Base-by-base conservation (phyloP, 2,329 filamentous ascomycete species). In the Epichloe coenophiala region DNA sequence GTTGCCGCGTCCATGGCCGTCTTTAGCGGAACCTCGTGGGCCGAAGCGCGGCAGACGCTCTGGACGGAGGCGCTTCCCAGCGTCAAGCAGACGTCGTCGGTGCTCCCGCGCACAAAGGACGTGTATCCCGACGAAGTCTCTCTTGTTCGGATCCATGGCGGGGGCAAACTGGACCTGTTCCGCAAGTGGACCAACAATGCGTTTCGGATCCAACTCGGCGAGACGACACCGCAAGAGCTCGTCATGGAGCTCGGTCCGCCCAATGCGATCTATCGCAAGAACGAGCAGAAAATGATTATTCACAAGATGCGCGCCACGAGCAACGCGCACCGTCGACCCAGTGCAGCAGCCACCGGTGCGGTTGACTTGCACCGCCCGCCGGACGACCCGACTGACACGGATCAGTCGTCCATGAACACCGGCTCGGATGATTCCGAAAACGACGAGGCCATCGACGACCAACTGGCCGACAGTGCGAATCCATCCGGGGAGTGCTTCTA, bases 221-320 rank as follows among this genome's bases (percentile, higher is more conserved):
- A 93, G 62, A 97, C 91, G 0, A 94, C 88, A 1, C 87, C 89
- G 0, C 93, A 98, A 68, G 89, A 97, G 58, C 71, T 98, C 2
- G 80, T 97, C 19, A 84, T 87, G 52, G 90, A 95, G 60, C 77
- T 98, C 7, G 93, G 93, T 0, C 88, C 93, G 5, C 93, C 93
- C 2, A 91, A 96, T 64, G 88, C 90, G 17, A 94, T 95, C 43
- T 96, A 96, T 66, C 81, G 86, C 55, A 95, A 95, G 68, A 88
- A 86, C 60, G 89, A 95, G 63, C 84, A 89, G 63, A 80, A 88
- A 46, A 85, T 96, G 69, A 86, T 88, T 12, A 93, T 95, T 48
- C 90, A 95, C 64, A 81, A 83, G 64, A 72, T 77, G 58, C 71
- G 78, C 21, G 70, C 74, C 4, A 66, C 71, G 5, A 79, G 77